phyloP scores from a whole-genome alignment of 345 rosid genomes.

The Clausena lansium region DNA sequence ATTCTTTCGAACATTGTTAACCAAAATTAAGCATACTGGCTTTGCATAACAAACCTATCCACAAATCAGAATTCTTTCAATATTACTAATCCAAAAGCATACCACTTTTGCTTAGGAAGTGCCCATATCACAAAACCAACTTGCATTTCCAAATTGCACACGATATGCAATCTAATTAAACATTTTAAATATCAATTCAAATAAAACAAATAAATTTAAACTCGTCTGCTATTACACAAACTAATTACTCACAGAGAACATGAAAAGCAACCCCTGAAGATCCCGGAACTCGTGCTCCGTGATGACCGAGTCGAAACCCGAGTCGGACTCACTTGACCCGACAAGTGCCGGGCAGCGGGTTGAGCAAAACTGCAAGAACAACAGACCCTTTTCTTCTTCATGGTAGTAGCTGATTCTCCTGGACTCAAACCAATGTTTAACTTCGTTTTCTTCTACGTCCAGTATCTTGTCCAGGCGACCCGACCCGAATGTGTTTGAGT shows the following conservation, averaged over 20 bases:
- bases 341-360: constrained; percentile 46
- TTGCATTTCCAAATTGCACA: neutral
- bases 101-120: neutral
- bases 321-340: constrained; percentile 24
- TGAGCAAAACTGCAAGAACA: constrained; percentile 64
- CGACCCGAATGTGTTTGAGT: constrained; percentile 66
- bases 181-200: neutral
- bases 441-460: constrained; percentile 37
- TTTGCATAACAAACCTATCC: neutral
- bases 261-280: constrained; percentile 81
- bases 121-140: neutral
- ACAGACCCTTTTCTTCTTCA: constrained; percentile 60
- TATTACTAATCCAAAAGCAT: neutral
- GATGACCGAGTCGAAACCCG: constrained; percentile 45
- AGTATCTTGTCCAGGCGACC: constrained; percentile 44
- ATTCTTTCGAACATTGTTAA: neutral
- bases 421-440: constrained; percentile 56
- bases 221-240: neutral
- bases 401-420: constrained; percentile 68
- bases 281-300: constrained; percentile 73
- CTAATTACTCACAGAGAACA: constrained; percentile 84
- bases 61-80: neutral
- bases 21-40: neutral
- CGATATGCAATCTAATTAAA: neutral
- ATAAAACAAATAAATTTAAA: neutral